Base-by-base conservation (phyloP, 371 early-diverging fungal species). In the Zopfochytrium polystomum region DNA sequence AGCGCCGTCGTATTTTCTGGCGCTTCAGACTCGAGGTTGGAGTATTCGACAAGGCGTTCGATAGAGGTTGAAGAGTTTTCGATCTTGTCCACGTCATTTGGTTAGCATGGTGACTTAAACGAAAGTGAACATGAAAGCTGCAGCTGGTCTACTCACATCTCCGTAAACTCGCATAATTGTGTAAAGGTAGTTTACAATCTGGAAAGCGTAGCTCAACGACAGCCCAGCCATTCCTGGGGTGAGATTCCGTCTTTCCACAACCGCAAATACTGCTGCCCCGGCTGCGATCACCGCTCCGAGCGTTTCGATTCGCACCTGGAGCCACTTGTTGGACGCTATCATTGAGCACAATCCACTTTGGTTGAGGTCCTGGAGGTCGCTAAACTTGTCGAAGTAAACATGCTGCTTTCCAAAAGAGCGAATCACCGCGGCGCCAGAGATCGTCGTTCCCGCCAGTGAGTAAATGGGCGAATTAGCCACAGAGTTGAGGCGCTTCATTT, bases 381-480 rank as follows among this genome's bases (percentile, higher is more conserved):
- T 48, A 69, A 83, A 83, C 50, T 71, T 63, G 9, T 61, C 60
- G 52, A 83, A 80, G 66, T 74, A 75, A 22, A 82, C 71, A 22
- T 49, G 51, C 60, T 85, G 72, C 15, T 75, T 80, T 26, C 81
- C 73, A 63, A 84, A 88, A 6, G 83, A 80, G n/a, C 86, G 77
- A 50, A 92, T 86, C 0, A 86, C 87, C 23, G 82, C 67, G 5
- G 88, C 83, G 32, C 92, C 92, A 25, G 74, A 69, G 30, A 78
- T 58, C 3, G 79, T 72, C 2, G 76, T 50, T 3, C 68, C 67
- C 34, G 74, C 61, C 44, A 52, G 47, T 6, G 74, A 29, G 53
- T 75, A 76, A 30, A 73, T 62, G n/a, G 80, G 78, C n/a, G 69
- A 65, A 20, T 80, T 80, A 50, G 79, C 75, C 35, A 71, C 79